Evolutionary conservation across 495 filamentous ascomycete species (phyloP).

Genomic region (Mytilinidion resinicola): DNA sequence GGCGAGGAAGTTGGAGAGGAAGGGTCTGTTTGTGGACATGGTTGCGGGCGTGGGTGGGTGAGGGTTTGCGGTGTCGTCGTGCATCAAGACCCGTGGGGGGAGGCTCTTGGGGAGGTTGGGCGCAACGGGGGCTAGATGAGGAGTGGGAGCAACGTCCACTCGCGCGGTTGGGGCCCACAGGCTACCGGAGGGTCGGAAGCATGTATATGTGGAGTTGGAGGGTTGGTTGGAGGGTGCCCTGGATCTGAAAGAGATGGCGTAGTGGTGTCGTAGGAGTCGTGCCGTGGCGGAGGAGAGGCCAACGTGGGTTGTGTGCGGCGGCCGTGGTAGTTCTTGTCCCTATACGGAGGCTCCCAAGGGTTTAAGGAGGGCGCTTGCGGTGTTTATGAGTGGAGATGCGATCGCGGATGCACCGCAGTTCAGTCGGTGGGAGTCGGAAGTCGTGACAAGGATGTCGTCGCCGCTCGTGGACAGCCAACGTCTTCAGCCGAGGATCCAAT

Average conservation of each 20-base stretch:
- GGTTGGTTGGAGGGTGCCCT: not conserved
- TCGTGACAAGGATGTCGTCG: slow-evolving; percentile 12
- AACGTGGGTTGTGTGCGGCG: not conserved
- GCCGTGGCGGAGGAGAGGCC: not conserved
- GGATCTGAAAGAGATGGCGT: not conserved
- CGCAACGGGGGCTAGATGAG: not conserved
- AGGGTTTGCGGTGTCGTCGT: slow-evolving; percentile 4
- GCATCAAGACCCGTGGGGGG: slow-evolving; percentile 7
- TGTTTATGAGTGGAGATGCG: slow-evolving; percentile 5
- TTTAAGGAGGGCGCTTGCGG: not conserved
- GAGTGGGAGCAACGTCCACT: not conserved
- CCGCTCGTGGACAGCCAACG: not conserved
- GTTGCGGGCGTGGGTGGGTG: slow-evolving; percentile 2
- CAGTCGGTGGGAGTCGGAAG: not conserved
- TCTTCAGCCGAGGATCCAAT: not conserved
- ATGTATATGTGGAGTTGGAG: not conserved
- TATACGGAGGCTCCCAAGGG: not conserved
- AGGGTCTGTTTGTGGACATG: slow-evolving; percentile 74
- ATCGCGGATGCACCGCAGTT: slow-evolving; percentile 8
- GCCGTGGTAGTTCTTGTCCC: not conserved
- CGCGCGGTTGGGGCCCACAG: slow-evolving; percentile 3
- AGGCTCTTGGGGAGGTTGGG: not conserved
- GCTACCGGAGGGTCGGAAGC: not conserved
- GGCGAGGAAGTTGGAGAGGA: slow-evolving; percentile 79
- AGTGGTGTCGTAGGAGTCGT: slow-evolving; percentile 11